Evolutionary conservation across 352 stramenopile genomes (phyloP), one percentile per base, ranked within the genome.

Genomic region (Globisporangium iwayamae): DNA sequence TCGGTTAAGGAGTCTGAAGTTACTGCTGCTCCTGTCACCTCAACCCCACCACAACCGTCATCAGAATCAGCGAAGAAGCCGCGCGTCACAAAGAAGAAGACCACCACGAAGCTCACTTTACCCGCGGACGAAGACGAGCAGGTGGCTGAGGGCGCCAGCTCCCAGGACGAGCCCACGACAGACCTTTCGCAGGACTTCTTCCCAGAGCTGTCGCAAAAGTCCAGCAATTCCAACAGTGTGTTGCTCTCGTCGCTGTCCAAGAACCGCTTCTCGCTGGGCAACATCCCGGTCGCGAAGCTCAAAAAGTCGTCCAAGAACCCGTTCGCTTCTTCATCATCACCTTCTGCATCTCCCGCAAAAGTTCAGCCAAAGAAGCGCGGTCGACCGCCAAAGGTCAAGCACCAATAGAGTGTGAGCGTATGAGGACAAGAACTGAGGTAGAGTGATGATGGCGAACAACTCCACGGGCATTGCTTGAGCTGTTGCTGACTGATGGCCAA

Each of bases 271-370:
- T 93, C 84, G 32, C 73, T 93, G n/a, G 77, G 72, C 66, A 89
- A 65, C 32, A 88, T 93, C 46, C 80, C 81, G 1, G 84, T 91
- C n/a, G 78, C 77, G 22, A 91, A 90, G 65, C 63, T 93, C 55
- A 93, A 91, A 69, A 91, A 90, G 57, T 87, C 80, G 41, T 79
- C 80, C 14, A 93, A 91, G 73, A 93, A 91, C 55, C 84, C 84
- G 38, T 93, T 93, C 46, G 72, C 71, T 18, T 45, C 52, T 10
- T 45, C 52, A 32, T 57, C 52, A 25, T 47, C 41, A 6, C 50
- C 50, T 30, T 13, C 30, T 30, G 30, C n/a, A 30, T 58, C 18
- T n/a, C 52, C 32, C 25, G 38, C 32, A 6, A 76, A 73, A 28
- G 70, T 22, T 5, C 67, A 60, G 39, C 65, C 60, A 14, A 71